These are phyloP conservation scores for Stentor roeselii DNA, from an alignment of 73 alveolate genomes.

Conservation along the genomic window DNA sequence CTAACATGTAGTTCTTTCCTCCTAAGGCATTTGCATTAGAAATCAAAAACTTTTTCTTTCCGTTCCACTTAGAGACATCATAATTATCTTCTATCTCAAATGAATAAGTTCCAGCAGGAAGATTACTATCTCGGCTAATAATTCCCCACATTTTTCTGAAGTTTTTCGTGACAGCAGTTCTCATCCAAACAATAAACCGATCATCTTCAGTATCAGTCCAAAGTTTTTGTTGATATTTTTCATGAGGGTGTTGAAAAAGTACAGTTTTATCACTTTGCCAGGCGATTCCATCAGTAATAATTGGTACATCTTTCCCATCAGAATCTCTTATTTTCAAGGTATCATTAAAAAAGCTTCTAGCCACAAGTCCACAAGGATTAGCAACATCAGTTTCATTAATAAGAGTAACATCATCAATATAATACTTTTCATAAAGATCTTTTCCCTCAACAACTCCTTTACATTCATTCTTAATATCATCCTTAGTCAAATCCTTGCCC, in stretches of 20 bases:
- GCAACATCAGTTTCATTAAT: constrained; percentile 59
- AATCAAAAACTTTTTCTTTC: constrained; percentile 74
- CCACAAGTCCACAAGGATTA: constrained; percentile 85
- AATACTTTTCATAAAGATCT: constrained; percentile 22
- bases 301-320: constrained; percentile 22
- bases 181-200: constrained; percentile 93
- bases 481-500: constrained; percentile 48
- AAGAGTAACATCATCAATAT: constrained; percentile 36
- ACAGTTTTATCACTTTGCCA: constrained; percentile 70
- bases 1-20: constrained; percentile 83
- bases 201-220: constrained; percentile 74
- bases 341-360: constrained; percentile 74
- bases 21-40: constrained; percentile 87
- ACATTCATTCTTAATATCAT: constrained; percentile 35
- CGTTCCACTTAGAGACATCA: constrained; percentile 76
- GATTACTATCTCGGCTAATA: constrained; percentile 42
- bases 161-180: constrained; percentile 83
- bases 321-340: constrained; percentile 30
- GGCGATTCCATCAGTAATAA: constrained; percentile 56
- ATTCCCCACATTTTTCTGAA: constrained; percentile 91
- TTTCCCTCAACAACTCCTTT: constrained; percentile 44
- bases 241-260: constrained; percentile 19
- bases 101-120: constrained; percentile 61
- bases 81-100: constrained; percentile 57
- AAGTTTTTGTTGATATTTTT: constrained; percentile 20